Percentiles rank a stretch among this genome's conserved stretches.
Conservation (phyloP, 2,329 filamentous ascomycete species). For the Aspergillus sojae region DNA sequence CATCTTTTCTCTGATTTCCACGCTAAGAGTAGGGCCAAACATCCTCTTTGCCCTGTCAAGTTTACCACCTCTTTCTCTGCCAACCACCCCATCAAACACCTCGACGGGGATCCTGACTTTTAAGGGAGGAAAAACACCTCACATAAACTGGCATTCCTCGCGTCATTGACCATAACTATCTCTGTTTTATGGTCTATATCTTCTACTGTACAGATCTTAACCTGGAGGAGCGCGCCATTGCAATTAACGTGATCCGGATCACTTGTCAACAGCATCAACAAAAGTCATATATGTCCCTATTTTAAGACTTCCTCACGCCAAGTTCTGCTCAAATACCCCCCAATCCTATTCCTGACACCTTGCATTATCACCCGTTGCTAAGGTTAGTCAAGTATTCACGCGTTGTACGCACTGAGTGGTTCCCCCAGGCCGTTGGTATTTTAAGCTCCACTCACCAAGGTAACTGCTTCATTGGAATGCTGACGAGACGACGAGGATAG, state of each 20-base stretch:
- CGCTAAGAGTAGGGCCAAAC: constrained; percentile 48
- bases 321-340: constrained; percentile 22
- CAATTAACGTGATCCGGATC: constrained; percentile 25
- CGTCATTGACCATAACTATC: constrained; percentile 18
- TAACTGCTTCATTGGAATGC: constrained; percentile 38
- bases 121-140: neutral
- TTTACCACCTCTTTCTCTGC: constrained; percentile 34
- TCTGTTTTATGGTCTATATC: neutral
- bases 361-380: constrained; percentile 26
- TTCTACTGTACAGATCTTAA: constrained; percentile 1
- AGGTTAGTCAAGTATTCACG: constrained; percentile 36
- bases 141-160: constrained; percentile 20
- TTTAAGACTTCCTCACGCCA: constrained; percentile 19
- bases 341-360: constrained; percentile 17
- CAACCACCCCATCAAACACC: constrained; percentile 21
- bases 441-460: constrained; percentile 31
- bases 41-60: constrained; percentile 42
- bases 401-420: constrained; percentile 38
- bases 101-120: constrained; percentile 10
- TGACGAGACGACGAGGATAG: constrained; percentile 33
- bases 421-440: constrained; percentile 35
- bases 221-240: constrained; percentile 15
- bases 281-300: constrained; percentile 26
- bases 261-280: constrained; percentile 36
- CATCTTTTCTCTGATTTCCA: constrained; percentile 37